phyloP scores from a whole-genome alignment of 108 stramenopile genomes.

The Parietichytrium sp. region DNA sequence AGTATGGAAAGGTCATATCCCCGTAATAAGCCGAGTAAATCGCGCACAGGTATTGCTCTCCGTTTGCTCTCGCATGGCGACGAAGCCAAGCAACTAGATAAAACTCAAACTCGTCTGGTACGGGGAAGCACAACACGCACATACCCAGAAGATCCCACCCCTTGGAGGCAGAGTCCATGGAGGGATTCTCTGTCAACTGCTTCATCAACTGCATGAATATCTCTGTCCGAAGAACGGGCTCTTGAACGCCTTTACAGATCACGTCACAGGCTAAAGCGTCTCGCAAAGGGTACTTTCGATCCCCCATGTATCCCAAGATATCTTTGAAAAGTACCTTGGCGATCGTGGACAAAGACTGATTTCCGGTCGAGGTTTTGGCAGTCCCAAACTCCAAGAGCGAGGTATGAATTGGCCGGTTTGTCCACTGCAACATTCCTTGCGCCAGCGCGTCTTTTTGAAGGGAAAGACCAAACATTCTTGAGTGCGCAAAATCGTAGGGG shows the following conservation, averaged over 20 bases:
- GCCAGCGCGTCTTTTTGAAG: background rate
- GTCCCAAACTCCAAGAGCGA: background rate
- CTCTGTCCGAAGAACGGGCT: conserved; percentile 50
- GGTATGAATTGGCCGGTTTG: conserved; percentile 16
- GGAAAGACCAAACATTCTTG: background rate
- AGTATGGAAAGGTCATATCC: too few relatives aligned
- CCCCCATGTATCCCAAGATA: background rate
- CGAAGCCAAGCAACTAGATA: conserved; percentile 38
- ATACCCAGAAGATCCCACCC: conserved; percentile 59
- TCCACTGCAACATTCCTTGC: conserved; percentile 6
- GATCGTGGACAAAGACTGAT: background rate
- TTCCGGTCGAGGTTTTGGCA: background rate
- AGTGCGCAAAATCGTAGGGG: too few relatives aligned
- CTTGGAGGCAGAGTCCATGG: conserved; percentile 37
- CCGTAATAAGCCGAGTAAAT: too few relatives aligned
- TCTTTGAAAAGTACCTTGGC: background rate
- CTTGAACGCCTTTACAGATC: background rate
- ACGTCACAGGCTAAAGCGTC: background rate
- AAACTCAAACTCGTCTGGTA: conserved; percentile 54
- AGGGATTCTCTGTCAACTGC: conserved; percentile 61
- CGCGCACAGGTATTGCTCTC: too few relatives aligned
- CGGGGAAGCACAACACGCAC: conserved; percentile 50
- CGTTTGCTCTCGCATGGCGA: too few relatives aligned
- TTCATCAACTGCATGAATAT: conserved; percentile 63
- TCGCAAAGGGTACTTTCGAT: background rate